Base-by-base conservation (phyloP, 345 rosid genomes). In the Ricinus communis region DNA sequence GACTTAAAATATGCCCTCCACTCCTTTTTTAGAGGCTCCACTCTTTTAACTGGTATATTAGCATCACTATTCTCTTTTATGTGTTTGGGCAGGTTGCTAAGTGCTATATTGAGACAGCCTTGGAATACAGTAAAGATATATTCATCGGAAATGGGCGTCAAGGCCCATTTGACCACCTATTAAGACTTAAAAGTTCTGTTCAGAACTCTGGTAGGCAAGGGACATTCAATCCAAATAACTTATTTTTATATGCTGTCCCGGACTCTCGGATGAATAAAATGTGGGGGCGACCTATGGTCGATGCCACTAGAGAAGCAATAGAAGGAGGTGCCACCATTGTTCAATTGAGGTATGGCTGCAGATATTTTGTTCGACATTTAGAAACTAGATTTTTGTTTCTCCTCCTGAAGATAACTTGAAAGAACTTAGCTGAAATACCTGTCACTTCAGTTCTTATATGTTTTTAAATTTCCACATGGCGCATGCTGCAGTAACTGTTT, bases 91-190 rank as follows among this genome's bases (percentile, higher is more conserved):
- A 92, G 97, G 87, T 83, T 63, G 93, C 98, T 47, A 95, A 95
- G 75, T 80, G 80, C 65, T 92, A 71, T 36, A 74, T 95, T 47
- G 85, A 85, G 78, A 82, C 77, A 27, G 82, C 87, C 52, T 82
- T 92, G 81, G 79, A 76, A 58, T 90, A 90, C 72, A 89, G 98
- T 87, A 95, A 86, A 86, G 94, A 92, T 22, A 80, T 95, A 60
- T 69, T 53, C 40, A 87, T 95, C 70, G 98, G 98, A 80, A 83
- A 79, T 79, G 99, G 98, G 31, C 84, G 71, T 76, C 96, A 92
- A 86, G 97, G 99, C 43, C 99, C 98, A 18, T 88, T 95, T 69
- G 98, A 95, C 80, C 99, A 95, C 74, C 84, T 85, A 36, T 80
- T 92, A 45, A 67, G 70, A 81, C 89, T 95, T 58, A 89, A 85